Evolutionary conservation across 345 rosid species (phyloP), one percentile per base, ranked within the genome.

Genomic region (Luvunga scandens): DNA sequence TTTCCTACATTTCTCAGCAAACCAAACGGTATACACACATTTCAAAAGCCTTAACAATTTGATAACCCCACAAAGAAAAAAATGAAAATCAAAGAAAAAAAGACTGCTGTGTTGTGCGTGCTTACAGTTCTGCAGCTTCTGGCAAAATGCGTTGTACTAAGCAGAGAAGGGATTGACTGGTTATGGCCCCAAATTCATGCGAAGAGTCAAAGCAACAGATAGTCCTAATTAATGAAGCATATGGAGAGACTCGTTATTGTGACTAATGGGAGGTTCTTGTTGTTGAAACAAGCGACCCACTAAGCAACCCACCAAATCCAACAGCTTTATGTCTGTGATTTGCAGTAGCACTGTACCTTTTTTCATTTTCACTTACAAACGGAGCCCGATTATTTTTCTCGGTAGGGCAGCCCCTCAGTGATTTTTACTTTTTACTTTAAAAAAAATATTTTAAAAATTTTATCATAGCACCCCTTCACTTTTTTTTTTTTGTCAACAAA

Each of bases 61-160:
- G 8, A 45, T 6, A 10, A 50, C n/a, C 13, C 9, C n/a, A n/a
- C n/a, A 65, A n/a, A 38, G 9, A 9, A 64, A 42, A 27, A 18
- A 1, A 30, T 9, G 2, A 25, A 19, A 10, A 3, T 48, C 3
- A 24, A 16, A 67, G 0, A 0, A 6, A 24, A 1, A 6, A 9
- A 9, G 31, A 16, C 2, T 5, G 10, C 0, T 21, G 31, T 19
- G 1, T n/a, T 9, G n/a, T 16, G 59, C 30, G 63, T 12, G 28
- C 69, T 77, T 61, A 77, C 80, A 30, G 13, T 24, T 31, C n/a
- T 66, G 75, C 70, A 19, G 70, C 70, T 34, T 39, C 61, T 30
- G 34, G 27, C 36, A n/a, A 30, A 69, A 10, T 27, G 30, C 4
- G 16, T 45, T 45, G 50, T 4, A 10, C 57, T 6, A 76, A 66